Evolutionary conservation across 768 basidiomycete genomes (phyloP), one percentile per base, ranked within the genome.

Genomic region (Crassisporium funariophilum): DNA sequence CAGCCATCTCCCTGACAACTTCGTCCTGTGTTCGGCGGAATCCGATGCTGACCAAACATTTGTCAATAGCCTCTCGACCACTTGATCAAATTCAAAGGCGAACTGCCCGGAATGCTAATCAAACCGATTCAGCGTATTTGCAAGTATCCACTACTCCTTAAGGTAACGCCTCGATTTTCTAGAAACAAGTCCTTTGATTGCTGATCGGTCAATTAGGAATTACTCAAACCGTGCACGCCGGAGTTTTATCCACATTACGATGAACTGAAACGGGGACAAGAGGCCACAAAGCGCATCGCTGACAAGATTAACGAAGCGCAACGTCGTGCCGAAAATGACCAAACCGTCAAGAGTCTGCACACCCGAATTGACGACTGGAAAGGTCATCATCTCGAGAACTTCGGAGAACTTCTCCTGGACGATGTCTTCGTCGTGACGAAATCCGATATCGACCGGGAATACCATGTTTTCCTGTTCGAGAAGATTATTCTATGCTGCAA

Each of bases 401-500:
- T 99, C 54, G 97, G 97, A 50, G 84, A 91, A 56, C 86, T 99
- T 44, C 78, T 95, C 24, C 81, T 98, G 22, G 95, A 98, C 64
- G 97, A 98, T 64, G 81, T 93, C 46, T 98, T 98, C 67, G 83
- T 86, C 47, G 97, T 98, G 47, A 95, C 89, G 58, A 99, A 98
- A 69, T 89, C 87, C 39, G 94, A 95, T 49, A 89, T 94, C 59
- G 94, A 98, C 65, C 82, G 97, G 57, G 97, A 99, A 67, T 98
- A 98, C 60, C 93, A 95, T 57, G 95, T 99, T 47, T 99, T 98
- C 78, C 76, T 99, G 25, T 99, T 99, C 56, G 95, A 98, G 72
- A 93, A 93, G 73, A 99, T 99, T 67, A 93, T 99, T 55, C 79
- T 98, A 16, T 99, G 97, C 69, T 98, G 97, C 77, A 98, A 98